phyloP scores from a whole-genome alignment of 768 basidiomycete genomes.

The Cyclocybe cylindracea region DNA sequence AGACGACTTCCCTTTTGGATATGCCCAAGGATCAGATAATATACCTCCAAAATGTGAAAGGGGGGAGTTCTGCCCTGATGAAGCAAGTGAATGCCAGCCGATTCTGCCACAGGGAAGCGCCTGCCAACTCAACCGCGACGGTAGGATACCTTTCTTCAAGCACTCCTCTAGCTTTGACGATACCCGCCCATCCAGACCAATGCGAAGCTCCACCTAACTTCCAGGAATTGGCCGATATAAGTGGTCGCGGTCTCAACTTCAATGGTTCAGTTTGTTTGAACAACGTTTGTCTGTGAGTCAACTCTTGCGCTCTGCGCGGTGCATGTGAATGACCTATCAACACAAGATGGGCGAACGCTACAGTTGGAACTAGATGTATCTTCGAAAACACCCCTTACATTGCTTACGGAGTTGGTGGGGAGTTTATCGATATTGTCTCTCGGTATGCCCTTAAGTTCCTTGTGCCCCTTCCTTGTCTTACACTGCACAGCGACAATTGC shows the following conservation, averaged over 20 bases:
- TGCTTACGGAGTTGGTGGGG: conserved; percentile 57
- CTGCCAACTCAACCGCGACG: conserved; percentile 89
- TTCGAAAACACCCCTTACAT: conserved; percentile 83
- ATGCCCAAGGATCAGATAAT: conserved; percentile 32
- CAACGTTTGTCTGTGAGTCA: conserved; percentile 74
- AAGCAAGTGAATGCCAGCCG: conserved; percentile 67
- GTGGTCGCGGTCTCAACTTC: conserved; percentile 67
- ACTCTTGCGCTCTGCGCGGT: not conserved
- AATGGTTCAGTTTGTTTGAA: conserved; percentile 88
- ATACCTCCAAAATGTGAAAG: conserved; percentile 63
- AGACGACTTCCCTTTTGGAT: conserved; percentile 81
- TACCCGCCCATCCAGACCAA: conserved; percentile 55
- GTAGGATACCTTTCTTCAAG: conserved; percentile 36
- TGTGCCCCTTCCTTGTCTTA: not conserved
- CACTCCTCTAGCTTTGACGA: not conserved
- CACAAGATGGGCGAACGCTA: conserved; percentile 76
- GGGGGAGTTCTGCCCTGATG: conserved; percentile 83
- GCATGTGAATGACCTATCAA: not conserved
- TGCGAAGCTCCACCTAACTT: conserved; percentile 72
- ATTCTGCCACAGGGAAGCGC: conserved; percentile 60
- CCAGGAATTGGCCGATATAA: conserved; percentile 60
- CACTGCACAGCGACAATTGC: conserved; percentile 64
- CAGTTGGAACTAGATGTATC: conserved; percentile 60
- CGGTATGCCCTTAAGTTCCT: conserved; percentile 45
- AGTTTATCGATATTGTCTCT: conserved; percentile 80